Evolutionary conservation across 2,329 filamentous ascomycete genomes (phyloP), one percentile per base, ranked within the genome.

Genomic region (Penicillium sp.): DNA sequence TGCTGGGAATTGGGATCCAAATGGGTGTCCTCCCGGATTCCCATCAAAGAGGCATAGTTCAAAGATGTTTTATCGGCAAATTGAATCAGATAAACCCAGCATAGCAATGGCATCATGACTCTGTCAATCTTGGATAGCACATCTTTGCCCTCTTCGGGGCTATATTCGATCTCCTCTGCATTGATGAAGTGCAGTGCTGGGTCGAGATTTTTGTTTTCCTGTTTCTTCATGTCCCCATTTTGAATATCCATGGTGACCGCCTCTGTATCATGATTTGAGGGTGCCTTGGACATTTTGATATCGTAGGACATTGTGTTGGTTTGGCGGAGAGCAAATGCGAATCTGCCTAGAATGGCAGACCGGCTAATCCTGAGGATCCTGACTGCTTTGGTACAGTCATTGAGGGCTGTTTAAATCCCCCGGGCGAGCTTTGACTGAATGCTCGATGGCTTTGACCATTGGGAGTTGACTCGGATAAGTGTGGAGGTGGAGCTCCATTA

Each of bases 1-100:
- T 82, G 69, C 16, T 57, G 55, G 26, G 55, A 54, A 35, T 77
- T 71, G 33, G 77, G 76, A 1, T 63, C 55, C n/a, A 81, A 73
- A 16, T 77, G 50, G 13, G 64, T 65, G 49, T 66, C 64, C 10
- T 63, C 60, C 27, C 60, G 62, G 10, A 63, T 52, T 1, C 68
- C 68, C 57, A 63, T 63, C 1, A 65, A 27, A 0, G 50, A 52
- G 23, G 62, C 62, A 56, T 65, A 65, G 23, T 58, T 58, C 19
- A 58, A 44, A 6, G 59, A 52, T 21, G 50, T 61, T 25, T 59
- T 59, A 29, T 59, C 57, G 14, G 49, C 49, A 47, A 56, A 59
- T 19, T 59, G 57, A 35, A 59, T 53, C 49, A 59, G 44, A 33
- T 58, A 58, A 4, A 58, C 56, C 53, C 52, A 55, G 14, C 56